These are phyloP conservation scores for Ascochyta viciae-villosae DNA, from an alignment of 2,329 filamentous ascomycete genomes.

Conservation along the genomic window DNA sequence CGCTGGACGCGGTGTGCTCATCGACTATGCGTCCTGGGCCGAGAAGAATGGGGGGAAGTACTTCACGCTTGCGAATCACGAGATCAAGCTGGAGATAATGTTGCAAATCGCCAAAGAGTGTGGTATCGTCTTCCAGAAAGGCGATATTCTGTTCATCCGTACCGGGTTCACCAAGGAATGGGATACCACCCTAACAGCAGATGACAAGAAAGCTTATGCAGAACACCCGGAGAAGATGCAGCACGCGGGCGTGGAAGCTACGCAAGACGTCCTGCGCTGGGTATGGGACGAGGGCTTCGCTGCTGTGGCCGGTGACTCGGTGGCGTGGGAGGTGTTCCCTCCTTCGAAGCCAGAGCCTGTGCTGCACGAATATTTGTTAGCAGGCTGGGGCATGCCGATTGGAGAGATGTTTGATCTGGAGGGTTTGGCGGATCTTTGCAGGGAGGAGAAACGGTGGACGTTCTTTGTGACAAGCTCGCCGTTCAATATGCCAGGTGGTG, in stretches of 20 bases:
- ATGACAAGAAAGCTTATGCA: slow-evolving; percentile 30
- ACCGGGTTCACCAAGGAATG: slow-evolving; percentile 26
- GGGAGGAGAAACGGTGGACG: slow-evolving; percentile 48
- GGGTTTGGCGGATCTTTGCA: slow-evolving; percentile 49
- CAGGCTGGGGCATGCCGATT: slow-evolving; percentile 59
- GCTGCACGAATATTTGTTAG: slow-evolving; percentile 35
- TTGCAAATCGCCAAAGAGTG: slow-evolving; percentile 21
- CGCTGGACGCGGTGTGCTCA: slow-evolving; percentile 27
- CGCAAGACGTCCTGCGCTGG: slow-evolving; percentile 37
- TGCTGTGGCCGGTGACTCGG: slow-evolving; percentile 46
- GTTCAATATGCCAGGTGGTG: slow-evolving; percentile 52
- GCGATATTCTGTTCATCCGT: slow-evolving; percentile 31
- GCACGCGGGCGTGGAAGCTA: slow-evolving; percentile 38
- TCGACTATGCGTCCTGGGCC: slow-evolving; percentile 28
- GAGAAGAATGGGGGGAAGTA: slow-evolving; percentile 23
- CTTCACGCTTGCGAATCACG: slow-evolving; percentile 14
- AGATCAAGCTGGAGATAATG: slow-evolving; percentile 17
- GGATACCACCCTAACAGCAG: slow-evolving; percentile 16
- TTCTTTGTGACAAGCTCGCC: slow-evolving; percentile 56
- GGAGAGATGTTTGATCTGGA: slow-evolving; percentile 54
- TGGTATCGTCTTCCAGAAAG: slow-evolving; percentile 21
- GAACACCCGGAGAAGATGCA: slow-evolving; percentile 31
- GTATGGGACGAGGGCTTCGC: slow-evolving; percentile 41
- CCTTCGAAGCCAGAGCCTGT: slow-evolving; percentile 31
- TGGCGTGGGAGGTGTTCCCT: slow-evolving; percentile 44